Conservation (phyloP, 257 asterid species). For the Plectranthus barbatus region DNA sequence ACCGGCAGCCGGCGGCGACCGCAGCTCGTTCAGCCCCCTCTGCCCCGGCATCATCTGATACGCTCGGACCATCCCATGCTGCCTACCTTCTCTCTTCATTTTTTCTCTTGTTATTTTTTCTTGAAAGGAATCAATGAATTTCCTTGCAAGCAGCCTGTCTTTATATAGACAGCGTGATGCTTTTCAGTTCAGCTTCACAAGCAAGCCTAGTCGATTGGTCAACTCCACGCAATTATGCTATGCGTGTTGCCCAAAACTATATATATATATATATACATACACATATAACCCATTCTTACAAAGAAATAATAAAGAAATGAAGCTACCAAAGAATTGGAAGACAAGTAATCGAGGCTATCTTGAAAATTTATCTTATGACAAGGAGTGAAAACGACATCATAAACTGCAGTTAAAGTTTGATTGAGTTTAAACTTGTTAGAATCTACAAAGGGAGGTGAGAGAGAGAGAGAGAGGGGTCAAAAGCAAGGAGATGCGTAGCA, state of each 20-base stretch:
- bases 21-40: constrained; percentile 19
- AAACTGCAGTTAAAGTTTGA: no score
- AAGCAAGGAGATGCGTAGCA: neutral
- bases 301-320: neutral
- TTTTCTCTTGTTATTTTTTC: neutral
- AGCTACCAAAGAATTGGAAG: neutral
- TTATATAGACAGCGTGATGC: constrained; percentile 10
- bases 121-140: neutral
- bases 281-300: neutral
- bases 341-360: neutral
- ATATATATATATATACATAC: no score
- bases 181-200: constrained; percentile 26
- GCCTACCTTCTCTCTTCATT: constrained; percentile 81
- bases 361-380: neutral
- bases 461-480: no score
- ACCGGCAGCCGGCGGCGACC: constrained; percentile 61
- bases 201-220: constrained; percentile 40
- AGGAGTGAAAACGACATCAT: neutral
- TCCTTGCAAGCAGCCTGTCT: neutral
- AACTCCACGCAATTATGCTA: constrained; percentile 5
- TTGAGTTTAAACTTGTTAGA: no score
- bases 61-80: constrained; percentile 70
- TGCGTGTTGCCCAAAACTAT: constrained; percentile 40
- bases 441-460: no score
- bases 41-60: constrained; percentile 26